Conservation (phyloP, 2,329 filamentous ascomycete species). For the Penicillium decumbens region DNA sequence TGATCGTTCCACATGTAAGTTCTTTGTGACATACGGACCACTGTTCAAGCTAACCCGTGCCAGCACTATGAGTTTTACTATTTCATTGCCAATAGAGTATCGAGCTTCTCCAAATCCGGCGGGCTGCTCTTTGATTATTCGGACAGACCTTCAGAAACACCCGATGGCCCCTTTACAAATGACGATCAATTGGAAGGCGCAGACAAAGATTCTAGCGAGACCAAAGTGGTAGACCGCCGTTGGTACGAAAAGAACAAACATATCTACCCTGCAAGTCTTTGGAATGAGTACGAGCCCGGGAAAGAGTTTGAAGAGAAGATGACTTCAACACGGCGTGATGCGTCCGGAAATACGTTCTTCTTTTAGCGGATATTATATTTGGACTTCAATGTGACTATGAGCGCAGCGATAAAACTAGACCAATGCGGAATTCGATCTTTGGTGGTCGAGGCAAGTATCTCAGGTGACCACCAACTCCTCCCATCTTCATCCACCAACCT, state of each 20-base stretch:
- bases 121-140: slow-evolving; percentile 76
- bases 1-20: slow-evolving; percentile 92
- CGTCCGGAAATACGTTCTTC: slow-evolving; percentile 89
- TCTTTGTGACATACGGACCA: neutral
- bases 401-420: slow-evolving; percentile 11
- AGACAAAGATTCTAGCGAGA: slow-evolving; percentile 70
- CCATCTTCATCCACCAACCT: slow-evolving; percentile 5
- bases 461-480: slow-evolving; percentile 9
- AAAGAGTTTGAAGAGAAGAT: slow-evolving; percentile 65
- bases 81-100: slow-evolving; percentile 73
- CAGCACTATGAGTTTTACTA: slow-evolving; percentile 98
- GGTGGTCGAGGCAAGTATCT: slow-evolving; percentile 1
- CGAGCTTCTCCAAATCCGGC: slow-evolving; percentile 66
- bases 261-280: slow-evolving; percentile 92
- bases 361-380: slow-evolving; percentile 43
- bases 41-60: slow-evolving; percentile 1
- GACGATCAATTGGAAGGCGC: slow-evolving; percentile 66
- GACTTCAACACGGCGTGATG: slow-evolving; percentile 72
- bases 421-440: slow-evolving; percentile 3
- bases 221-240: slow-evolving; percentile 89
- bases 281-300: slow-evolving; percentile 90
- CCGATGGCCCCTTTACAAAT: slow-evolving; percentile 44
- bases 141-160: slow-evolving; percentile 33
- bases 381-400: slow-evolving; percentile 2
- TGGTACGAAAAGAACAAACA: slow-evolving; percentile 99